These are phyloP conservation scores for Phialophora verrucosa DNA, from an alignment of 2,329 filamentous ascomycete species.

Conservation along the genomic window DNA sequence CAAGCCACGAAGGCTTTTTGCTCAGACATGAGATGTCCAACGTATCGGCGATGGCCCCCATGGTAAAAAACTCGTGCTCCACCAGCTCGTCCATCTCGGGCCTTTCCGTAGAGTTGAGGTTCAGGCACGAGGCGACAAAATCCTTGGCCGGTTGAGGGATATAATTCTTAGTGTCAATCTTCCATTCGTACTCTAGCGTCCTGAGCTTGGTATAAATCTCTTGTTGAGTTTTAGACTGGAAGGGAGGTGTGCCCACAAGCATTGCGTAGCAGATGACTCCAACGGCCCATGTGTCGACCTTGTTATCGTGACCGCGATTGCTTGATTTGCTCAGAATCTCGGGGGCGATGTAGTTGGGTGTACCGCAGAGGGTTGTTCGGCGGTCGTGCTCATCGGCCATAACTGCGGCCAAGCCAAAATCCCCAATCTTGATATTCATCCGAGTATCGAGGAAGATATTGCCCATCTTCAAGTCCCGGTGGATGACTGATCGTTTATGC, in stretches of 20 bases:
- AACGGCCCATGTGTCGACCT: constrained; percentile 97
- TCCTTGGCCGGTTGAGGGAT: constrained; percentile 58
- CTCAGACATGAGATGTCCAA: constrained; percentile 49
- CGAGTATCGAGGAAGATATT: constrained; percentile 93
- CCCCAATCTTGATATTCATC: constrained; percentile 98
- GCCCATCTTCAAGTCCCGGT: constrained; percentile 96
- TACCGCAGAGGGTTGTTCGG: constrained; percentile 92
- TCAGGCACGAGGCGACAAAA: constrained; percentile 55
- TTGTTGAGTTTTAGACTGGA: constrained; percentile 73
- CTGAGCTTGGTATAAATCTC: constrained; percentile 59
- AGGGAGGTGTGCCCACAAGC: constrained; percentile 93
- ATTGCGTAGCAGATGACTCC: constrained; percentile 97
- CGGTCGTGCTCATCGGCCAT: constrained; percentile 92
- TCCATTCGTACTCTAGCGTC: constrained; percentile 57
- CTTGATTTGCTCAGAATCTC: constrained; percentile 88
- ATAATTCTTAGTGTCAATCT: constrained; percentile 53
- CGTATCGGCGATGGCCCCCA: constrained; percentile 55
- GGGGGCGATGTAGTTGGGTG: constrained; percentile 96
- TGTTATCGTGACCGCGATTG: constrained; percentile 86
- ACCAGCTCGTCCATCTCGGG: constrained; percentile 58
- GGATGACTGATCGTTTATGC: constrained; percentile 93
- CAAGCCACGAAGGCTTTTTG: constrained; percentile 52
- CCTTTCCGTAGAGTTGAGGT: constrained; percentile 54
- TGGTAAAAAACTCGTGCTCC: constrained; percentile 57
- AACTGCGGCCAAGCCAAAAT: constrained; percentile 92